Conservation (phyloP, 345 rosid genomes). For the Eutrema japonicum region DNA sequence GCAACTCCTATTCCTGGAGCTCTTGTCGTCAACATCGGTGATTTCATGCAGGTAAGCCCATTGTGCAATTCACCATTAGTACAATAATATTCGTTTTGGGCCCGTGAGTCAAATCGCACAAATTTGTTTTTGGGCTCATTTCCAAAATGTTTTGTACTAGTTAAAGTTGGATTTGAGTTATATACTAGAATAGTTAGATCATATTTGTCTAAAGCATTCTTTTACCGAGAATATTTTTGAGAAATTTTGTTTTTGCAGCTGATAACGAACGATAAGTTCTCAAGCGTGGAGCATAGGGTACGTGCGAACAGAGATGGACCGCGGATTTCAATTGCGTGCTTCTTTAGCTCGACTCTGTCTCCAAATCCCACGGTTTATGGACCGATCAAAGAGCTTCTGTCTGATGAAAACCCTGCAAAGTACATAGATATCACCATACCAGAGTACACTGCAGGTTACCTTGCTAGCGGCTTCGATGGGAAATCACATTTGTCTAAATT, state of each 20-base stretch:
- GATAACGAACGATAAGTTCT: slow-evolving; percentile 32
- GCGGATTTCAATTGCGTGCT: slow-evolving; percentile 35
- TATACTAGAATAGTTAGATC: too few relatives aligned
- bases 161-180: too few relatives aligned
- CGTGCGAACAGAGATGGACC: slow-evolving; percentile 21
- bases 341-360: slow-evolving; percentile 22
- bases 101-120: too few relatives aligned
- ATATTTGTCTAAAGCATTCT: not conserved
- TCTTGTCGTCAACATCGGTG: slow-evolving; percentile 14
- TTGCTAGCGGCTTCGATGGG: not conserved
- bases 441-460: slow-evolving; percentile 21
- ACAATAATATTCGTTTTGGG: too few relatives aligned
- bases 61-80: too few relatives aligned
- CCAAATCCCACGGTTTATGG: slow-evolving; percentile 29
- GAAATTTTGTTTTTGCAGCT: slow-evolving; percentile 11
- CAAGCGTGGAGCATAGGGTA: slow-evolving; percentile 40
- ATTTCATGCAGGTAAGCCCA: not conserved
- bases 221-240: not conserved
- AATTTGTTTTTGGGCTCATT: too few relatives aligned
- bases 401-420: slow-evolving; percentile 23
- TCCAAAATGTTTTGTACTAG: too few relatives aligned
- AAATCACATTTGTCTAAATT: not conserved
- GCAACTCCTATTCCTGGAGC: slow-evolving; percentile 9
- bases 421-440: slow-evolving; percentile 15
- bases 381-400: slow-evolving; percentile 31